A percentile compares a stretch with the other conserved stretches of the same genome.
Evolutionary conservation across 2,329 filamentous ascomycete genomes (phyloP).

Genomic region (Fusarium cicatricum): DNA sequence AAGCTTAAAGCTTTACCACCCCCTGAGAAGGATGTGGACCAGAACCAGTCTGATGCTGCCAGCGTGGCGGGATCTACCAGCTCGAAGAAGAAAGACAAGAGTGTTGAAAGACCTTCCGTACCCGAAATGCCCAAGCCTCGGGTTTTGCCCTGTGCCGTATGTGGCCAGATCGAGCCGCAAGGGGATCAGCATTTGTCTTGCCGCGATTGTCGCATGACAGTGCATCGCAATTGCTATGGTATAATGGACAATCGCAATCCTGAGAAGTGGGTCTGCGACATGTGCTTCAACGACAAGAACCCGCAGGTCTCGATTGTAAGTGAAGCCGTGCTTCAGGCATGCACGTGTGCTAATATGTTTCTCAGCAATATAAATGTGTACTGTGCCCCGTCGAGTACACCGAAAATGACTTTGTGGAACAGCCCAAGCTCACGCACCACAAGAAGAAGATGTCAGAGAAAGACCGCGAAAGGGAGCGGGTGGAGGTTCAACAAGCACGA

Average conservation of each 20-base stretch:
- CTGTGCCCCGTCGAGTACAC: slow-evolving; percentile 86
- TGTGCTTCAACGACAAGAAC: slow-evolving; percentile 92
- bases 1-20: slow-evolving; percentile 64
- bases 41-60: slow-evolving; percentile 54
- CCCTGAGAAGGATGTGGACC: slow-evolving; percentile 61
- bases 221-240: slow-evolving; percentile 94
- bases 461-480: slow-evolving; percentile 85
- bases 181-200: slow-evolving; percentile 81
- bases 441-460: slow-evolving; percentile 93
- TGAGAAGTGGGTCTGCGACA: slow-evolving; percentile 93
- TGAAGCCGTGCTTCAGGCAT: slow-evolving; percentile 25
- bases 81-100: slow-evolving; percentile 69
- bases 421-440: slow-evolving; percentile 56
- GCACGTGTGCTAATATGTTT: slow-evolving; percentile 42
- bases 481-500: slow-evolving; percentile 84
- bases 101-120: slow-evolving; percentile 62
- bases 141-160: slow-evolving; percentile 85
- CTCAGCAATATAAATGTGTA: slow-evolving; percentile 86
- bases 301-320: slow-evolving; percentile 90
- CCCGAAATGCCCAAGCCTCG: slow-evolving; percentile 83
- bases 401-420: slow-evolving; percentile 84
- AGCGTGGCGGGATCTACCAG: slow-evolving; percentile 49
- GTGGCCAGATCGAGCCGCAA: slow-evolving; percentile 74
- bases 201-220: slow-evolving; percentile 87
- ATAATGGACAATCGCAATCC: slow-evolving; percentile 73